Conservation (phyloP, 2,329 filamentous ascomycete genomes). For the Sarocladium strictum region DNA sequence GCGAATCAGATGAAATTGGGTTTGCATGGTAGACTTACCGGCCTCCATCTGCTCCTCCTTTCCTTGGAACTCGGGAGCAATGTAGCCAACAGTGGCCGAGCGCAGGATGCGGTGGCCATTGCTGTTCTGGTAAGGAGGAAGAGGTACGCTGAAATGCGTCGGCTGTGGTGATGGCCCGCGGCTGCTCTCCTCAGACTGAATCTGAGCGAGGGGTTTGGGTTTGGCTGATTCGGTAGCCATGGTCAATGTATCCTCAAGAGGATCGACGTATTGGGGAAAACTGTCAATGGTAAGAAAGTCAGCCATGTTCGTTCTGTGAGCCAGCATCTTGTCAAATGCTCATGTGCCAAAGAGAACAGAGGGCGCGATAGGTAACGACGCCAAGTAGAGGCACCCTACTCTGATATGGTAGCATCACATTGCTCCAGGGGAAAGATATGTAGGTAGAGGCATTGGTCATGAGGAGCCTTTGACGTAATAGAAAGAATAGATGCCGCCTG, state of each 20-base stretch:
- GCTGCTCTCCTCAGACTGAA: conserved; percentile 33
- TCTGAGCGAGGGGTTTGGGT: conserved; percentile 35
- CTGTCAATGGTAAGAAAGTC: conserved; percentile 32
- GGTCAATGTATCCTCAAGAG: conserved; percentile 25
- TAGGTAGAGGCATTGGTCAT: not conserved
- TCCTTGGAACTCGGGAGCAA: conserved; percentile 88
- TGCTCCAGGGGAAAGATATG: not conserved
- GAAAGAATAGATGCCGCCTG: not conserved
- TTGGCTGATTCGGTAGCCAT: conserved; percentile 24
- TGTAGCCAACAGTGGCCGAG: conserved; percentile 88
- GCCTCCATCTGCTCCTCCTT: conserved; percentile 86
- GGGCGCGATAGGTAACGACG: no score
- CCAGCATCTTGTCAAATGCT: conserved; percentile 27
- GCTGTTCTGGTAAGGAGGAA: conserved; percentile 42
- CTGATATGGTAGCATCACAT: no score
- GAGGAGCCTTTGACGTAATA: not conserved
- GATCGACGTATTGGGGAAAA: conserved; percentile 40
- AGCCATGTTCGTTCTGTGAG: conserved; percentile 32
- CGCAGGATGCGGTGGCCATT: conserved; percentile 71
- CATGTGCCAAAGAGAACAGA: no score
- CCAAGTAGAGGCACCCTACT: no score
- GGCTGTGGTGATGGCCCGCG: conserved; percentile 82
- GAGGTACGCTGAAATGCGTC: conserved; percentile 72
- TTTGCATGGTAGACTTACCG: no score
- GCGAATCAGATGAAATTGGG: no score